Conservation (phyloP, 208 protist genomes). For the Trypanosoma cruzi region DNA sequence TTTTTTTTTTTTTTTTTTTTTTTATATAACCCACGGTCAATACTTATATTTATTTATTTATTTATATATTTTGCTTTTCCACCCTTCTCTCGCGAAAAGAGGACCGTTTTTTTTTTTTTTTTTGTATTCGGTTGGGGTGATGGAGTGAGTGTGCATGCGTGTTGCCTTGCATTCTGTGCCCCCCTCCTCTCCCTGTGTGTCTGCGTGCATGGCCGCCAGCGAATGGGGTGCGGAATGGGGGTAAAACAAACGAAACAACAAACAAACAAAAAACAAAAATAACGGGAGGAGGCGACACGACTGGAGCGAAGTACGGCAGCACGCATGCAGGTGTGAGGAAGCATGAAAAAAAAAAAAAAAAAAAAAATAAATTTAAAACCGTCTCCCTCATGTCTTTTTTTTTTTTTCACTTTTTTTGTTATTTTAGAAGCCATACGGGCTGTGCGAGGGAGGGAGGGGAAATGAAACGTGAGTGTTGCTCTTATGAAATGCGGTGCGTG, state of each 20-base stretch:
- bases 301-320: too few species aligned
- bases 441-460: too few species aligned
- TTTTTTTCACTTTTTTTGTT: neutral
- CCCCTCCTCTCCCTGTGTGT: too few species aligned
- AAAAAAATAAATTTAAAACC: conserved; percentile 3
- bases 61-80: conserved; percentile 7
- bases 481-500: too few species aligned
- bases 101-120: conserved; percentile 1
- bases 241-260: too few species aligned
- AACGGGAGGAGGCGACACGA: too few species aligned
- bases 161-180: too few species aligned
- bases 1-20: conserved; percentile 24
- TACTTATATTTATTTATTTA: conserved; percentile 17
- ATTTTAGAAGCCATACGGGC: neutral
- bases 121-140: neutral
- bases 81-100: too few species aligned
- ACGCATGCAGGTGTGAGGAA: neutral
- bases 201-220: too few species aligned
- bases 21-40: neutral
- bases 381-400: neutral
- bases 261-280: neutral
- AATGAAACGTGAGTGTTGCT: too few species aligned
- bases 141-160: neutral
- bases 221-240: too few species aligned
- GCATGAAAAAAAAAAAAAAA: conserved; percentile 5